Conservation (phyloP, 257 asterid species). For the Nicotiana tabacum region DNA sequence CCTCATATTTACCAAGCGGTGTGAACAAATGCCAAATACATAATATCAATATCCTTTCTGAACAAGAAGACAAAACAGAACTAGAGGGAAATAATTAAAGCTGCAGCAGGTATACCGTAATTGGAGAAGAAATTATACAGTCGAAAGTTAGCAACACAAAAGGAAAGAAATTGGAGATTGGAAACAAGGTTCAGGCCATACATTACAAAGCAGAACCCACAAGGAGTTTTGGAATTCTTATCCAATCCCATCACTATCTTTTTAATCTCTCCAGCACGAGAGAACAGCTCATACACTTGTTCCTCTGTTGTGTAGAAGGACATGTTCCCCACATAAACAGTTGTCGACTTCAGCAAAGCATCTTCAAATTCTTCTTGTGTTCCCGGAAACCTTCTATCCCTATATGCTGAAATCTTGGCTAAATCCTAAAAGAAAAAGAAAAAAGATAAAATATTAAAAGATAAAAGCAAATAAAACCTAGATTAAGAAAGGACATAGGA, state of each 20-base stretch:
- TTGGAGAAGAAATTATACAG: neutral
- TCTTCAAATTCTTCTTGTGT: constrained; percentile 86
- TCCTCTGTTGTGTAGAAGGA: constrained; percentile 95
- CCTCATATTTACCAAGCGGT: neutral
- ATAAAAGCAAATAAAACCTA: neutral
- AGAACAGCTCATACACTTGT: constrained; percentile 85
- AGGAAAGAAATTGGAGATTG: neutral
- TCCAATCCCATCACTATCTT: constrained; percentile 94
- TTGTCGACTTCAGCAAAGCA: constrained; percentile 58
- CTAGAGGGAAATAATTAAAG: neutral
- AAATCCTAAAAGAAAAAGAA: constrained; percentile 46
- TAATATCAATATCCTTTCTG: neutral
- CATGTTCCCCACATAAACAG: constrained; percentile 83
- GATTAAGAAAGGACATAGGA: neutral
- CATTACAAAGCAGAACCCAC: constrained; percentile 94
- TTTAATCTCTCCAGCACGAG: constrained; percentile 87
- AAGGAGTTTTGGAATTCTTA: constrained; percentile 82
- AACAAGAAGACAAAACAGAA: neutral
- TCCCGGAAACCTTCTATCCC: constrained; percentile 90
- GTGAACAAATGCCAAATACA: neutral
- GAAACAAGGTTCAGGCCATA: constrained; percentile 25
- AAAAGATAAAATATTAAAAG: neutral
- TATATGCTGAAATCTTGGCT: constrained; percentile 71
- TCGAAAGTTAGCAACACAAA: neutral
- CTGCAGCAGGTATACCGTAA: neutral